Evolutionary conservation across 192 early-diverging fungal genomes (phyloP).

Genomic region (Coemansia sp.): DNA sequence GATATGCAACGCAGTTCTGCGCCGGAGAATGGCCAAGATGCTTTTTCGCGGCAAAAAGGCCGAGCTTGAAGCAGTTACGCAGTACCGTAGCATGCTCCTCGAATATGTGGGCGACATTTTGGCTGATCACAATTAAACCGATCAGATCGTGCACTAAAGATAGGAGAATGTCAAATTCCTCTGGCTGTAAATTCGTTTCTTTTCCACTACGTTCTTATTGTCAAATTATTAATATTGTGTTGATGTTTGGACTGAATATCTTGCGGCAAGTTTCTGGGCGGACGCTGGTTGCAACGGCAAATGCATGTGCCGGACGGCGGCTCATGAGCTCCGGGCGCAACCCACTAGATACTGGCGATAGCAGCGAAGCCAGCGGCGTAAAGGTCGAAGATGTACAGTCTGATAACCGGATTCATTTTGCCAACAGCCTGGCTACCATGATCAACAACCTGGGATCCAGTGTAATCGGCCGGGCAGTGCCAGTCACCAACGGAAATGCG

Average conservation of each 20-base stretch:
- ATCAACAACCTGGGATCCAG: neutral
- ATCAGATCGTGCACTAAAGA: neutral
- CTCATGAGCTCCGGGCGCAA: constrained; percentile 8
- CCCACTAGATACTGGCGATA: too few species aligned
- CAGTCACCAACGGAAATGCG: constrained; percentile 37
- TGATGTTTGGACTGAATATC: constrained; percentile 10
- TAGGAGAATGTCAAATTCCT: neutral
- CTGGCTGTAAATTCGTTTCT: neutral
- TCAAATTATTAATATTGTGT: neutral
- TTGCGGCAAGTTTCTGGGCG: neutral
- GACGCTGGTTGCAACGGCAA: neutral
- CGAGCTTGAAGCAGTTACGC: constrained; percentile 38
- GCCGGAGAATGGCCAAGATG: constrained; percentile 40
- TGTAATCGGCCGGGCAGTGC: constrained; percentile 54
- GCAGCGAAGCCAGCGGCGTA: neutral
- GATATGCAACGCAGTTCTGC: neutral
- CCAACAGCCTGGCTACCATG: constrained; percentile 8
- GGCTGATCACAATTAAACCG: neutral
- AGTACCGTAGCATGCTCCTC: constrained; percentile 21
- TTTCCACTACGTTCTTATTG: neutral
- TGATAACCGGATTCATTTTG: constrained; percentile 22
- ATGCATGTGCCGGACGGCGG: neutral
- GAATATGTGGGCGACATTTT: constrained; percentile 14
- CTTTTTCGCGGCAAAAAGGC: constrained; percentile 43
- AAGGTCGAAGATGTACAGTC: neutral